phyloP scores from a whole-genome alignment of 2,329 filamentous ascomycete species.

The Colletotrichum zoysiae region DNA sequence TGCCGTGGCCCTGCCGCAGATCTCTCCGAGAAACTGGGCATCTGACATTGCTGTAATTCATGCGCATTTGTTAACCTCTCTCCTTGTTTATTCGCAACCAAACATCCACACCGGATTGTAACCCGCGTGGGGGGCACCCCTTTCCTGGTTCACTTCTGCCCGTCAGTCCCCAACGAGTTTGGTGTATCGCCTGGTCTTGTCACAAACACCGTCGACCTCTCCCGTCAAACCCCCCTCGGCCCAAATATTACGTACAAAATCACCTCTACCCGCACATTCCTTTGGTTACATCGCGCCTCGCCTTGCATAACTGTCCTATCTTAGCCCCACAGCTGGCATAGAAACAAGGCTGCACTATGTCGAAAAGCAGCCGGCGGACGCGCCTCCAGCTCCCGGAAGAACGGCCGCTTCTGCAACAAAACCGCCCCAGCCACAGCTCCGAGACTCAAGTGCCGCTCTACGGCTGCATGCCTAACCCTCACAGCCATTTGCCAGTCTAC shows the following conservation, averaged over 20 bases:
- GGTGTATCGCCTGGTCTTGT: slow-evolving; percentile 17
- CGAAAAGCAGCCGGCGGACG: slow-evolving; percentile 37
- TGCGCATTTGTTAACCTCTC: background rate
- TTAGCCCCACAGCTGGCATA: slow-evolving; percentile 2
- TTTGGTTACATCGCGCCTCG: slow-evolving; percentile 10
- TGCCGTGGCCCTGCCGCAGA: background rate
- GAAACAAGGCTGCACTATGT: slow-evolving; percentile 41
- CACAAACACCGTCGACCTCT: background rate
- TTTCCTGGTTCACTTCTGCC: slow-evolving; percentile 20
- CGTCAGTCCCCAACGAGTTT: slow-evolving; percentile 12
- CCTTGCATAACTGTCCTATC: background rate
- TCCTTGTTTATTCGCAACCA: background rate
- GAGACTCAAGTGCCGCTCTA: slow-evolving; percentile 59
- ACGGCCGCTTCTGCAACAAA: slow-evolving; percentile 54
- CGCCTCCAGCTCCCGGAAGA: slow-evolving; percentile 43
- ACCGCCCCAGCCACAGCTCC: slow-evolving; percentile 51
- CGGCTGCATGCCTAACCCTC: slow-evolving; percentile 68
- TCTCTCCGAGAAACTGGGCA: background rate
- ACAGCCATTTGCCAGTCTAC: slow-evolving; percentile 77
- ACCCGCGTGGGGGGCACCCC: slow-evolving; percentile 19
- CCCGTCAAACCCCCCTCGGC: slow-evolving; percentile 10
- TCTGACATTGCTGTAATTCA: background rate
- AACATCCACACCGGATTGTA: slow-evolving; percentile 6
- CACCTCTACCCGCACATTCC: background rate
- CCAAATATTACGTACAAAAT: slow-evolving; percentile 24